Conservation (phyloP, 495 filamentous ascomycete genomes). For the Aspergillus bridgeri region DNA sequence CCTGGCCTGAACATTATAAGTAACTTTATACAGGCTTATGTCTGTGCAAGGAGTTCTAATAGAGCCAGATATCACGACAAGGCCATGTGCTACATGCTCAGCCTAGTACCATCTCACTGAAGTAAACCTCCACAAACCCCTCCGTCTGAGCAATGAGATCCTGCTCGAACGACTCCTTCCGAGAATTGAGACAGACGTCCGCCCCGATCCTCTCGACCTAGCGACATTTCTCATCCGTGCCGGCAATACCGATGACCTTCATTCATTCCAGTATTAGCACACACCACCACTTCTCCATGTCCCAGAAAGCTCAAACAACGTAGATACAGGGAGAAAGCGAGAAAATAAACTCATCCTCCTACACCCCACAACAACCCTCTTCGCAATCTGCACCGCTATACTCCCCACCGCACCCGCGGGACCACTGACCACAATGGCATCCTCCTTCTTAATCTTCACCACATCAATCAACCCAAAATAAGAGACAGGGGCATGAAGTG, state of each 20-base stretch:
- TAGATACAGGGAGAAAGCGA: neutral
- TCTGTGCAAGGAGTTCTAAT: too few relatives aligned
- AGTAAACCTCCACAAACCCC: conserved; percentile 63
- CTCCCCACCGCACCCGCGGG: conserved; percentile 46
- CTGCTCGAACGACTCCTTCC: conserved; percentile 50
- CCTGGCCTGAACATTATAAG: too few relatives aligned
- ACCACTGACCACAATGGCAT: conserved; percentile 48
- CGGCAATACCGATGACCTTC: conserved; percentile 58
- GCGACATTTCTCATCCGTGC: conserved; percentile 61
- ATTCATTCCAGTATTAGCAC: conserved; percentile 20
- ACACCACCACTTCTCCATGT: neutral
- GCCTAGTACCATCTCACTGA: conserved; percentile 20
- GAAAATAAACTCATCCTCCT: conserved; percentile 36
- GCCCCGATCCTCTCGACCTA: conserved; percentile 62
- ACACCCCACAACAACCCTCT: conserved; percentile 51
- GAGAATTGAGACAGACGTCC: conserved; percentile 68
- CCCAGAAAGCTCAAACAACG: too few relatives aligned
- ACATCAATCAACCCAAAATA: conserved; percentile 49
- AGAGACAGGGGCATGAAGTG: too few relatives aligned
- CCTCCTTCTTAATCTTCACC: conserved; percentile 28
- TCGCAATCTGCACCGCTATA: conserved; percentile 52
- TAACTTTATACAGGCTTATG: too few relatives aligned
- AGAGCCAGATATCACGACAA: too few relatives aligned
- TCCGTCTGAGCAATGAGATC: conserved; percentile 59
- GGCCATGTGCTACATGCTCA: too few relatives aligned